Evolutionary conservation across 164 flowering plant species (phyloP).

Genomic region (Liquidambar formosana): DNA sequence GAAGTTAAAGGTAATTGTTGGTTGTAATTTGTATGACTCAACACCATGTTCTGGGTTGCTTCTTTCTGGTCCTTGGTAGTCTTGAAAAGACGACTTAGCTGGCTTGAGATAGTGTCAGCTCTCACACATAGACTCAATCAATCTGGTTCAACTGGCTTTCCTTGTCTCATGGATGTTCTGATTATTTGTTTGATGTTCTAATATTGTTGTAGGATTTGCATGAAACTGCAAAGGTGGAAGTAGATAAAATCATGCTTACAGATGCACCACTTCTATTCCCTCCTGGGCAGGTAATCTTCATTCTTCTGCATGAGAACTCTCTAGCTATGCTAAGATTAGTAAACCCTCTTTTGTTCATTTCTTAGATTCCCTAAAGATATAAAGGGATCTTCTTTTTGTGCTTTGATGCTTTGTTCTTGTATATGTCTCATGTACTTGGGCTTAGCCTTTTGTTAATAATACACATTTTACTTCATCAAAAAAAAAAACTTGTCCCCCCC

Average conservation of each 20-base stretch:
- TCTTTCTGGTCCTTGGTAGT: neutral
- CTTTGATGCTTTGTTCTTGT: too few species aligned
- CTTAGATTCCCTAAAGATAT: too few species aligned
- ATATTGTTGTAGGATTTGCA: slow-evolving; percentile 44
- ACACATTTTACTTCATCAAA: too few species aligned
- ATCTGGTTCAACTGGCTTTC: neutral
- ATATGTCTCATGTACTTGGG: too few species aligned
- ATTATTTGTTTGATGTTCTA: slow-evolving; percentile 1
- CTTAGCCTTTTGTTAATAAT: too few species aligned
- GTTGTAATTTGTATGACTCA: slow-evolving; percentile 1
- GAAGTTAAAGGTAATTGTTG: slow-evolving; percentile 43
- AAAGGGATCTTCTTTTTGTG: too few species aligned
- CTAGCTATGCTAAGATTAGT: too few species aligned
- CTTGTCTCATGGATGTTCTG: neutral
- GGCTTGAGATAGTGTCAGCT: neutral
- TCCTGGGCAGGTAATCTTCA: slow-evolving; percentile 80
- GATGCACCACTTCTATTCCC: slow-evolving; percentile 94
- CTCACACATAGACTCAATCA: neutral
- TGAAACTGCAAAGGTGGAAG: slow-evolving; percentile 59
- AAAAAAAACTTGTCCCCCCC: too few species aligned
- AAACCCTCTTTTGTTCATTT: too few species aligned
- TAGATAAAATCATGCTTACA: slow-evolving; percentile 82
- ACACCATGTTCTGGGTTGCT: neutral
- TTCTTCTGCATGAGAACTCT: neutral
- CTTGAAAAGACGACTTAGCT: neutral